Evolutionary conservation across 257 asterid genomes (phyloP), one percentile per base, ranked within the genome.

Genomic region (Eustoma russellianum): DNA sequence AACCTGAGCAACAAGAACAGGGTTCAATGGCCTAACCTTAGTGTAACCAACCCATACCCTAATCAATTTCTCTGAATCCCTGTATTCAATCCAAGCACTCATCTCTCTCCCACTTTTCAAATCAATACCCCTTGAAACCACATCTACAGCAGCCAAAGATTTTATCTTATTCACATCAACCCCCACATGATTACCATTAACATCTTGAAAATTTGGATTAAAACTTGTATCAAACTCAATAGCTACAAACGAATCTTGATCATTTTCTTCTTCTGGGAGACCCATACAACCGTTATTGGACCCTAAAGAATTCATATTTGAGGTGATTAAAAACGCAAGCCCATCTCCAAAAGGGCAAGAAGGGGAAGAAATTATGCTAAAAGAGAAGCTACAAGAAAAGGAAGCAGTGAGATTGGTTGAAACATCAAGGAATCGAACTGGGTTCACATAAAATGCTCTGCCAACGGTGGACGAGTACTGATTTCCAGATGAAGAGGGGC

Each of bases 271-370:
- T 0, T 55, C 62, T 0, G 86, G 92, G 5, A 86, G 75, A 5
- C 94, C 95, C 88, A 86, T 81, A 56, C 72, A 66, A 5, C 94
- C 94, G 62, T 73, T 71, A 5, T 33, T 46, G 8, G 56, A 48
- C 48, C 74, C 75, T 61, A 74, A 62, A 11, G 81, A 63, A 41
- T 54, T 62, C 6, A 52, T 50, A 46, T 77, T 69, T 0, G 90
- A 77, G 17, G 83, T 71, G 70, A 88, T 63, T 64, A 84, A 52
- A 48, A 88, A 82, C 0, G 84, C 79, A 13, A 84, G 33, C 2
- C 97, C 97, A 30, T 88, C 90, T 5, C 93, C 97, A 52, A 67
- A 76, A 52, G 90, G 81, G 75, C 86, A 88, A 54, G 77, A 59
- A 56, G 68, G 74, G 40, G 63, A 47, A 40, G 65, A 44, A 7